Evolutionary conservation across 495 filamentous ascomycete genomes (phyloP), one percentile per base, ranked within the genome.

Genomic region (Tetracladium marchalianum): DNA sequence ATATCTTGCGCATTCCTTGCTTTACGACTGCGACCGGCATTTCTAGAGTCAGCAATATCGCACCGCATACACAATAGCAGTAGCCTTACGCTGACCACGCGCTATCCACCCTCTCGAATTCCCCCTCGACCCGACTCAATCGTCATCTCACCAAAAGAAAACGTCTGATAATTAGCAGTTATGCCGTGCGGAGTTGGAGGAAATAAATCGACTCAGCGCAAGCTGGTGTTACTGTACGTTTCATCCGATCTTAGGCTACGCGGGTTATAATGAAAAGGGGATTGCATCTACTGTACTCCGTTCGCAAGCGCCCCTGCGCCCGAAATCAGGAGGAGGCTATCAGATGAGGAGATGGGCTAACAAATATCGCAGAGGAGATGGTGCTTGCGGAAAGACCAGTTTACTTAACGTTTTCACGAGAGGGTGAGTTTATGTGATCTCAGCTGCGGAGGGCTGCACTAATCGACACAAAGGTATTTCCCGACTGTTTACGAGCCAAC

Each of bases 401-500:
- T 71, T 96, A 51, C 66, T 98, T 65, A 98, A 98, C 65, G 92
- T 98, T 53, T 98, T 98, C 67, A 98, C 92, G 44, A 82, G 92
- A 84, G 92, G 92, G 85, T 93, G 69, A 54, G 76, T 67, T 22
- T n/a, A 31, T 37, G 11, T 7, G 15, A 18, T 41, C 27, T 13
- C n/a, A 36, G 41, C n/a, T 44, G 35, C 24, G 15, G 34, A 11
- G 16, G 2, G 39, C 33, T 22, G 41, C 13, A 35, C 22, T 41
- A 33, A 44, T 13, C 33, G 33, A 12, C 31, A n/a, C 27, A 16
- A 59, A 93, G 87, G 57, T 96, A 93, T 62, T 98, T 98, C 66
- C 92, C 92, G 36, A 95, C 92, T 31, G 92, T 98, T 55, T 98
- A 98, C 64, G 92, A 98, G 63, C 92, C 92, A 43, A 98, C 92